Conservation (phyloP, 257 asterid genomes). For the Solanum dulcamara region DNA sequence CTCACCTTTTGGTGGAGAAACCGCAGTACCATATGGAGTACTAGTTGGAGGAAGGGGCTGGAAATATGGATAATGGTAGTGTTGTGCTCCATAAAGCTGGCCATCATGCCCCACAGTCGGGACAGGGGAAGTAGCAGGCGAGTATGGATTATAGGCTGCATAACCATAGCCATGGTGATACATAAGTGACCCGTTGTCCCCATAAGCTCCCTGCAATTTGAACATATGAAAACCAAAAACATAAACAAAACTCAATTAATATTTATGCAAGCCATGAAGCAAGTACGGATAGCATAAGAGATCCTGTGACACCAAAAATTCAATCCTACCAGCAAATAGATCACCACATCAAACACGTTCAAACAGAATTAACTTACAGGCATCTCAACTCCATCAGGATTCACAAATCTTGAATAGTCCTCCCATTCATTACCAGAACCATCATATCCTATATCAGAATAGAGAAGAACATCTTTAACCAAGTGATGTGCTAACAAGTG, state of each 20-base stretch:
- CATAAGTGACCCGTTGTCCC: constrained; percentile 48
- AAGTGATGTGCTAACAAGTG: not conserved
- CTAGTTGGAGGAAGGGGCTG: constrained; percentile 41
- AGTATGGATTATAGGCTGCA: constrained; percentile 50
- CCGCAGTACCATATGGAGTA: constrained; percentile 19
- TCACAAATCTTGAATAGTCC: constrained; percentile 32
- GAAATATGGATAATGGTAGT: constrained; percentile 61
- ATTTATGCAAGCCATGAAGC: not conserved
- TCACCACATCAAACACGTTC: not conserved
- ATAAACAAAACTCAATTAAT: not conserved
- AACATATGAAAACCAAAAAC: not conserved
- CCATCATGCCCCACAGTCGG: constrained; percentile 63
- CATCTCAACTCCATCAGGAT: constrained; percentile 36
- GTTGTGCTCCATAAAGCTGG: constrained; percentile 59
- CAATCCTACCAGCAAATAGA: not conserved
- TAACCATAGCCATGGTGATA: constrained; percentile 59
- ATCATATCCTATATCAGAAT: constrained; percentile 16
- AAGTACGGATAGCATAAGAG: not conserved
- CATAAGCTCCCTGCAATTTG: constrained; percentile 41
- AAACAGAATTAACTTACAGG: constrained; percentile 16
- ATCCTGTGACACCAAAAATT: not conserved
- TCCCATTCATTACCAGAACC: constrained; percentile 38
- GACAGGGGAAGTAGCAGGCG: constrained; percentile 48
- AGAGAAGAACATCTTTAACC: not conserved
- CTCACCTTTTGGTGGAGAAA: constrained; percentile 44